Conservation (phyloP, 2,329 filamentous ascomycete species). For the Colletotrichum simmondsii region DNA sequence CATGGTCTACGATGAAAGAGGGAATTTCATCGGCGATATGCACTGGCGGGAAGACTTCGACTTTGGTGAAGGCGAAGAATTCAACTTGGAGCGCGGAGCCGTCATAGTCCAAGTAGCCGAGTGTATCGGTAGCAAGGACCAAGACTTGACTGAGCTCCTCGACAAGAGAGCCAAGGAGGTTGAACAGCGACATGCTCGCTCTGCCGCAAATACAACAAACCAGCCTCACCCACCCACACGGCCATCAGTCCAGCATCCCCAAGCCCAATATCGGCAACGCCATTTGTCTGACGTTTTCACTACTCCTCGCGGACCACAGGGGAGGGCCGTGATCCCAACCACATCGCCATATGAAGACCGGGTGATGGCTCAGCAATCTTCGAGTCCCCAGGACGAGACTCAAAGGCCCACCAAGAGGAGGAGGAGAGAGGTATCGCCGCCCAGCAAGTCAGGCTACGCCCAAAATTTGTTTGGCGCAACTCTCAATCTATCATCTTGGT, state of each 20-base stretch:
- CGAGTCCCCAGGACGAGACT: slow-evolving; percentile 37
- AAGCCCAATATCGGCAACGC: slow-evolving; percentile 47
- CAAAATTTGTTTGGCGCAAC: slow-evolving; percentile 61
- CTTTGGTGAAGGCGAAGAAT: slow-evolving; percentile 84
- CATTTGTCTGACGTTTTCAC: slow-evolving; percentile 66
- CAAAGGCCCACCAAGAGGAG: slow-evolving; percentile 52
- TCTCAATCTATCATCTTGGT: slow-evolving; percentile 47
- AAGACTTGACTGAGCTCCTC: slow-evolving; percentile 81
- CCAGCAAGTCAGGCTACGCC: slow-evolving; percentile 61
- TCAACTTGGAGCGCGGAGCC: slow-evolving; percentile 79
- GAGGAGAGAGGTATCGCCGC: slow-evolving; percentile 48
- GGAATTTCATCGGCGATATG: slow-evolving; percentile 85
- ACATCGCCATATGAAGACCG: slow-evolving; percentile 75
- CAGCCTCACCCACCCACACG: slow-evolving; percentile 37
- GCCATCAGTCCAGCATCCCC: slow-evolving; percentile 26
- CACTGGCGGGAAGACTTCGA: slow-evolving; percentile 79
- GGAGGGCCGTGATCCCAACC: slow-evolving; percentile 61
- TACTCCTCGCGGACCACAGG: slow-evolving; percentile 60
- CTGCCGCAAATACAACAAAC: slow-evolving; percentile 39
- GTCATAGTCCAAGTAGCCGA: slow-evolving; percentile 86
- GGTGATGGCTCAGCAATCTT: slow-evolving; percentile 44
- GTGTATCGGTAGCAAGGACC: slow-evolving; percentile 75
- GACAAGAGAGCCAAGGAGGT: slow-evolving; percentile 74
- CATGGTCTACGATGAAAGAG: slow-evolving; percentile 88
- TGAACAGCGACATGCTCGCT: slow-evolving; percentile 55